These are phyloP conservation scores for Aureobasidium sp. DNA, from an alignment of 2,329 filamentous ascomycete species.

Conservation along the genomic window DNA sequence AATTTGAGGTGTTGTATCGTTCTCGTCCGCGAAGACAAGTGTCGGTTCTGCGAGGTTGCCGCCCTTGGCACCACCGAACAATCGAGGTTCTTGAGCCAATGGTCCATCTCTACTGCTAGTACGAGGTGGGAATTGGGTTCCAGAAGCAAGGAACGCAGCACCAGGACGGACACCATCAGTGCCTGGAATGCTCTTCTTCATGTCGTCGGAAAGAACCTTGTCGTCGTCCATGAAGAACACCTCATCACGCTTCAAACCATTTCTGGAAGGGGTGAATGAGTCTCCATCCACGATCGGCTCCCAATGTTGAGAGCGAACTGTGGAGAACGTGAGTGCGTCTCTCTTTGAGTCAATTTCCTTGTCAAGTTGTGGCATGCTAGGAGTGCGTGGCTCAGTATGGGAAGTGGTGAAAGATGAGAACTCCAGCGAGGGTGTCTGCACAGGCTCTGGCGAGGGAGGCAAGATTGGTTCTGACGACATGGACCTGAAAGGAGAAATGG, in stretches of 20 bases:
- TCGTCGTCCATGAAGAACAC: not conserved
- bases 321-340: constrained; percentile 28
- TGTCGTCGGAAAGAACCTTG: not conserved
- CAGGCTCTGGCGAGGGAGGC: not conserved
- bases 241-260: not conserved
- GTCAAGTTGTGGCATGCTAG: not conserved
- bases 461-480: not conserved
- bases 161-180: constrained; percentile 4
- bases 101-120: constrained; percentile 2
- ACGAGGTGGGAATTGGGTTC: not conserved
- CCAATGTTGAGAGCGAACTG: constrained; percentile 33
- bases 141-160: constrained; percentile 2
- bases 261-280: not conserved
- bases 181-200: not conserved
- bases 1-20: not conserved
- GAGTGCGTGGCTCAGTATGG: constrained; percentile 11
- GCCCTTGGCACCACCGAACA: constrained; percentile 15
- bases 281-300: constrained; percentile 22
- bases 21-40: constrained; percentile 18
- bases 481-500: constrained; percentile 1
- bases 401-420: constrained; percentile 15
- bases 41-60: constrained; percentile 14
- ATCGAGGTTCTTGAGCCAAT: constrained; percentile 10
- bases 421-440: constrained; percentile 6
- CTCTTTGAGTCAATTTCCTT: not conserved